phyloP scores from a whole-genome alignment of 805 yeast genomes.

The Peterozyma toletana region DNA sequence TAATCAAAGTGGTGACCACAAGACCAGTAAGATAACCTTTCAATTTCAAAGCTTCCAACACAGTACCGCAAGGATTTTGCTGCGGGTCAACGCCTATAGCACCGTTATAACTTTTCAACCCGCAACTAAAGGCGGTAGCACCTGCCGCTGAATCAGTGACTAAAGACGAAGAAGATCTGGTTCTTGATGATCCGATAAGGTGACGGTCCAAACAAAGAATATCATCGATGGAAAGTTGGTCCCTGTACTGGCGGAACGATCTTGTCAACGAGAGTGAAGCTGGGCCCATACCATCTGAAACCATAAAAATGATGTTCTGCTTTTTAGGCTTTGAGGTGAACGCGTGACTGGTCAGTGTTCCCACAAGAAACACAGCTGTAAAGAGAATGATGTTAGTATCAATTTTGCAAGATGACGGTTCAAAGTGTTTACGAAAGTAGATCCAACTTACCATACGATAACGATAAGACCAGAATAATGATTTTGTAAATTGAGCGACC shows the following conservation, averaged over 20 bases:
- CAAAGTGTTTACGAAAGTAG: too few species aligned
- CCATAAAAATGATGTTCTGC: slow-evolving; percentile 79
- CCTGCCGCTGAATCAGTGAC: slow-evolving; percentile 97
- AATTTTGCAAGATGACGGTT: too few species aligned
- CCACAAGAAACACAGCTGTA: too few species aligned
- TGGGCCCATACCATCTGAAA: slow-evolving; percentile 95
- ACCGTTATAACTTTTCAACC: slow-evolving; percentile 76
- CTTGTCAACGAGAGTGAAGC: slow-evolving; percentile 77
- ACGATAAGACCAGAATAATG: too few species aligned
- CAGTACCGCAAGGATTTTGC: slow-evolving; percentile 75
- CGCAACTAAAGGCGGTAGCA: slow-evolving; percentile 90
- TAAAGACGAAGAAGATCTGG: slow-evolving; percentile 68
- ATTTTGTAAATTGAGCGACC: too few species aligned
- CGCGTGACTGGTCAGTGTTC: too few species aligned
- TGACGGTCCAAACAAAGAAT: slow-evolving; percentile 57
- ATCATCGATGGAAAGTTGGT: slow-evolving; percentile 46
- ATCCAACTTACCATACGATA: too few species aligned
- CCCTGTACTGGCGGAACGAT: slow-evolving; percentile 59
- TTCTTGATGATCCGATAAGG: slow-evolving; percentile 77
- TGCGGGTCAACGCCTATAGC: slow-evolving; percentile 81
- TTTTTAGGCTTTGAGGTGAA: slow-evolving; percentile 22
- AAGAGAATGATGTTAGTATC: too few species aligned
- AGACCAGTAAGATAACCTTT: slow-evolving; percentile 80
- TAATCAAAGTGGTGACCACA: slow-evolving; percentile 86
- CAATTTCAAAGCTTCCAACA: slow-evolving; percentile 80